Evolutionary conservation across 2,329 filamentous ascomycete species (phyloP).

Genomic region (Purpureocillium lavendulum): DNA sequence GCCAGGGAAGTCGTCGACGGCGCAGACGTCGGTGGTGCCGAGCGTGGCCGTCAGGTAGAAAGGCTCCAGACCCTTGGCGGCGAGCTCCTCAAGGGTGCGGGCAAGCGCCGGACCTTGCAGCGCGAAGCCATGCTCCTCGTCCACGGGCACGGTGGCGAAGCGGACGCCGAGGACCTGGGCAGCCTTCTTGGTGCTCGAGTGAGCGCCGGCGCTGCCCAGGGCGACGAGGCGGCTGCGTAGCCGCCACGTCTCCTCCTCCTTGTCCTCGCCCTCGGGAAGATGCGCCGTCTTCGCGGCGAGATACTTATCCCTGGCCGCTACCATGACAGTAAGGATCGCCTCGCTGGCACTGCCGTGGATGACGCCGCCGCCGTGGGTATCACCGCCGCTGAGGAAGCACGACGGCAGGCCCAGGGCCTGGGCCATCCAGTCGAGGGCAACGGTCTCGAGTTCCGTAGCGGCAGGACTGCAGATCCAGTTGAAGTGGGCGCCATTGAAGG

Average conservation of each 20-base stretch:
- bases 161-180: slow-evolving; percentile 81
- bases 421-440: slow-evolving; percentile 88
- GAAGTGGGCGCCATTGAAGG: slow-evolving; percentile 85
- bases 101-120: slow-evolving; percentile 59
- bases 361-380: slow-evolving; percentile 74
- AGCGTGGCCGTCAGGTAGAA: slow-evolving; percentile 81
- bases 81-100: slow-evolving; percentile 54
- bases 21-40: slow-evolving; percentile 83
- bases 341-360: slow-evolving; percentile 90
- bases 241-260: slow-evolving; percentile 61
- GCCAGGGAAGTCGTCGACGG: slow-evolving; percentile 70
- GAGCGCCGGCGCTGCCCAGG: slow-evolving; percentile 68
- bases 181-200: slow-evolving; percentile 81
- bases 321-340: slow-evolving; percentile 77
- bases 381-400: slow-evolving; percentile 64
- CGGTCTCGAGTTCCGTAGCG: slow-evolving; percentile 86
- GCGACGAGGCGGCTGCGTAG: slow-evolving; percentile 56
- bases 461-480: slow-evolving; percentile 95
- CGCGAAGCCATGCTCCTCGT: slow-evolving; percentile 55
- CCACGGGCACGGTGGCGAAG: slow-evolving; percentile 60
- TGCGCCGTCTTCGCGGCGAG: slow-evolving; percentile 51
- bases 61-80: slow-evolving; percentile 64
- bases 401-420: slow-evolving; percentile 65
- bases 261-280: slow-evolving; percentile 46
- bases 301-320: slow-evolving; percentile 77